Percentiles rank a stretch among this genome's conserved stretches.
Conservation (phyloP, 768 basidiomycete genomes). For the Leccinum longicurvipes region DNA sequence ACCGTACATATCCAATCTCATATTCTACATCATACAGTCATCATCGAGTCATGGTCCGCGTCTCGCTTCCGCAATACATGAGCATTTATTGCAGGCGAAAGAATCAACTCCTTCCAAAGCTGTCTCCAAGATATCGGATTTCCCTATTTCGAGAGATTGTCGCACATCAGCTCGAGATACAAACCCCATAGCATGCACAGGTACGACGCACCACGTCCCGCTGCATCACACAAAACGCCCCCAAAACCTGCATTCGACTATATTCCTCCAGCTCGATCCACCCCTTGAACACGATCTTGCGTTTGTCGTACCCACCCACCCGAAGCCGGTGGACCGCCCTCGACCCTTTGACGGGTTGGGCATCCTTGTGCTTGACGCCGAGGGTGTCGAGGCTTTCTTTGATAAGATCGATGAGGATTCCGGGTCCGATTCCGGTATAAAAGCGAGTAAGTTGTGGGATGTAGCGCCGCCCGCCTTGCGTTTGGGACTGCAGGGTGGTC, state of each 20-base stretch:
- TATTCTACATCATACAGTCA: not conserved
- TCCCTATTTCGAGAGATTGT: slow-evolving; percentile 42
- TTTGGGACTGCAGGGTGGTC: slow-evolving; percentile 61
- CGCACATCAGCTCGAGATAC: not conserved
- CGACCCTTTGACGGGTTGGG: slow-evolving; percentile 22
- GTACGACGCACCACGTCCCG: slow-evolving; percentile 56
- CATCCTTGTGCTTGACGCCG: slow-evolving; percentile 49
- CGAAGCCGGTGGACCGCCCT: slow-evolving; percentile 39
- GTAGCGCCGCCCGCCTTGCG: slow-evolving; percentile 69
- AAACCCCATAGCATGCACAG: not conserved
- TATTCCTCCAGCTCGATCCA: slow-evolving; percentile 72
- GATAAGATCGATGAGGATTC: slow-evolving; percentile 50
- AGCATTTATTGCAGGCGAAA: slow-evolving; percentile 49
- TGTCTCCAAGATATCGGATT: slow-evolving; percentile 77
- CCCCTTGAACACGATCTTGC: slow-evolving; percentile 67
- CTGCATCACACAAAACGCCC: slow-evolving; percentile 69
- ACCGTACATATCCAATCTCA: not conserved
- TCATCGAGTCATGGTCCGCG: not conserved
- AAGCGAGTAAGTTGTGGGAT: slow-evolving; percentile 78
- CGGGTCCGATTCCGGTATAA: slow-evolving; percentile 60
- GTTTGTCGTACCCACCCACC: slow-evolving; percentile 66
- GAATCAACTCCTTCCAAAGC: slow-evolving; percentile 65
- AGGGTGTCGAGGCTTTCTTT: slow-evolving; percentile 48
- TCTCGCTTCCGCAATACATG: slow-evolving; percentile 43
- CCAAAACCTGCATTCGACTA: slow-evolving; percentile 41